Percentiles rank a stretch among this genome's conserved stretches.
phyloP scores from a whole-genome alignment of 257 asterid genomes.

The Anisodus acutangulus region DNA sequence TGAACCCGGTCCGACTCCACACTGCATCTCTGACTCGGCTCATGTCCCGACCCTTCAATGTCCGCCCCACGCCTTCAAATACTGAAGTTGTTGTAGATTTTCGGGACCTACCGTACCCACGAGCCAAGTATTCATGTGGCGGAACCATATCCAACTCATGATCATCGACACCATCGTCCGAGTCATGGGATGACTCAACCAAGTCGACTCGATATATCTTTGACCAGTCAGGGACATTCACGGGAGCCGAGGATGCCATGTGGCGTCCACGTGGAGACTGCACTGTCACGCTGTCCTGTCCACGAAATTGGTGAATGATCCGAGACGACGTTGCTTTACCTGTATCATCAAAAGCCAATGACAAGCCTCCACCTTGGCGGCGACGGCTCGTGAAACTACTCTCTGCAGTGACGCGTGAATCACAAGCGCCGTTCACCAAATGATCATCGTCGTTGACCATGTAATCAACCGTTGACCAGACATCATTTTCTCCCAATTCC shows the following conservation, averaged over 20 bases:
- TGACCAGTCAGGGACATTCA: constrained; percentile 86
- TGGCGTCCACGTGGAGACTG: constrained; percentile 52
- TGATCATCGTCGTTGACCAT: constrained; percentile 47
- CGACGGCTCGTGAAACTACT: constrained; percentile 33
- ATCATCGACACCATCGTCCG: constrained; percentile 48
- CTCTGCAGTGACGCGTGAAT: constrained; percentile 51
- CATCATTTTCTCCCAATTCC: constrained; percentile 78
- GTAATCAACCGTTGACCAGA: constrained; percentile 65
- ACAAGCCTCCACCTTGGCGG: constrained; percentile 60
- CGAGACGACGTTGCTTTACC: constrained; percentile 46
- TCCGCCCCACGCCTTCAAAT: constrained; percentile 77
- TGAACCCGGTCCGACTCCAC: constrained; percentile 69
- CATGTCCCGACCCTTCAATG: constrained; percentile 84
- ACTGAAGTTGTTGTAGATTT: constrained; percentile 53
- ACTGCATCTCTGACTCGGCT: constrained; percentile 88
- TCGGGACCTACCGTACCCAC: constrained; percentile 39
- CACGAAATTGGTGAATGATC: constrained; percentile 61
- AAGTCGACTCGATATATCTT: constrained; percentile 52
- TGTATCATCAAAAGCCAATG: constrained; percentile 68
- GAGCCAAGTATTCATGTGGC: constrained; percentile 73
- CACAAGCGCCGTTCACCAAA: constrained; percentile 41
- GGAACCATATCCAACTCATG: constrained; percentile 56
- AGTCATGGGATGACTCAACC: constrained; percentile 41
- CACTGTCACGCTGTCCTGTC: constrained; percentile 40
- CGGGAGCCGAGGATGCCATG: constrained; percentile 73